Evolutionary conservation across 768 basidiomycete species (phyloP), one percentile per base, ranked within the genome.

Genomic region (Hypholoma fasciculare): DNA sequence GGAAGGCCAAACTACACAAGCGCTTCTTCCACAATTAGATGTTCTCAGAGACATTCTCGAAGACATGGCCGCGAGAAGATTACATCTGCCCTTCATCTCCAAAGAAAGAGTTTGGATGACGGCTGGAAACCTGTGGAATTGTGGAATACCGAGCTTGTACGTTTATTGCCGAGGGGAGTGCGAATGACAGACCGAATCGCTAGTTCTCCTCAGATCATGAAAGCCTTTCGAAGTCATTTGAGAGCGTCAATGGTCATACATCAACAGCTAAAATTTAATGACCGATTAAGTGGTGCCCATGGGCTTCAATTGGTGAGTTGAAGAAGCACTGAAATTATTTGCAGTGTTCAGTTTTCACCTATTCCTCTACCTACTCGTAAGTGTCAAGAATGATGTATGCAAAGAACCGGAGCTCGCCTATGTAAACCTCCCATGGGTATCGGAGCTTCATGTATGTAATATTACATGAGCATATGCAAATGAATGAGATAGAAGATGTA

Each of bases 1-100:
- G 26, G 40, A 54, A 54, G 52, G 43, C 43, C 53, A 43, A 17
- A 42, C 42, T 39, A 37, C 34, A 30, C 42, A 46, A 30, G 38
- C 14, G n/a, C 34, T 23, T 54, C 44, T 50, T 55, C 58, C 52
- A 59, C 57, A 52, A 48, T 59, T 44, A 39, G 54, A 54, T 48
- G 47, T 56, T 63, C 57, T 46, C 50, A 59, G 60, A 47, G 27
- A 48, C 44, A 19, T 55, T 60, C 50, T 52, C 52, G 58, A 51
- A 52, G 50, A 36, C n/a, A 12, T 46, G 49, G 26, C 40, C 42
- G 56, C 56, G 56, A 52, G 43, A 38, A 49, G 30, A 52, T 58
- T 40, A 26, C 43, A 52, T 56, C 40, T 51, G n/a, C 20, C 42
- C 34, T 27, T 52, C 44, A 40, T 30, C 23, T 37, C 39, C 26